Evolutionary conservation across 2,329 filamentous ascomycete species (phyloP).

Genomic region (Microsporum canis): DNA sequence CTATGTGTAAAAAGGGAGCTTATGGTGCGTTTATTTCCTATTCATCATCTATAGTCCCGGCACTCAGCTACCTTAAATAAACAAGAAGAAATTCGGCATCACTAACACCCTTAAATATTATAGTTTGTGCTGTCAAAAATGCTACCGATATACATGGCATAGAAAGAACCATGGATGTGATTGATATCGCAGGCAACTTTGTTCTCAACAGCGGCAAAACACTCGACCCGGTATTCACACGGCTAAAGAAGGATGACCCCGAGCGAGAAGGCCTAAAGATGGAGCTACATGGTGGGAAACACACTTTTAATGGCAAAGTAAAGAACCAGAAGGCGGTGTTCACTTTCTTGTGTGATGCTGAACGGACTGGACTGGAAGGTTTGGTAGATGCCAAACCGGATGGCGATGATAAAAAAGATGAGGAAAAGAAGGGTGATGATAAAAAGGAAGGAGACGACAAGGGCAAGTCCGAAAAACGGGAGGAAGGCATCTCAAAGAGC

Average conservation of each 20-base stretch:
- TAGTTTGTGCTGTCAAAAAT: constrained; percentile 16
- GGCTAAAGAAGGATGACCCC: constrained; percentile 51
- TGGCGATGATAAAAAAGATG: constrained; percentile 19
- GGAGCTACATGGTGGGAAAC: constrained; percentile 48
- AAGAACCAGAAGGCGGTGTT: constrained; percentile 61
- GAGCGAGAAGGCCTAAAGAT: constrained; percentile 61
- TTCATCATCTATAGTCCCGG: background rate
- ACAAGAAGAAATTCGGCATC: background rate
- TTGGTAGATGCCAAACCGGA: constrained; percentile 18
- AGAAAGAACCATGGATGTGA: constrained; percentile 19
- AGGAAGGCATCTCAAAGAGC: constrained; percentile 41
- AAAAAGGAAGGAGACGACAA: constrained; percentile 24
- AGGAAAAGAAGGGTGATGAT: constrained; percentile 18
- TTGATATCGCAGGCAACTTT: constrained; percentile 24
- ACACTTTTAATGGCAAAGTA: constrained; percentile 21
- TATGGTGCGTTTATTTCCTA: constrained; percentile 8
- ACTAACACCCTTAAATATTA: background rate
- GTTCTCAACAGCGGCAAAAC: constrained; percentile 12
- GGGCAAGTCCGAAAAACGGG: constrained; percentile 10
- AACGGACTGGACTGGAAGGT: constrained; percentile 58
- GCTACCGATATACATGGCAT: constrained; percentile 16
- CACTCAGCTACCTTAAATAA: background rate
- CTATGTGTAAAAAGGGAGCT: constrained; percentile 12
- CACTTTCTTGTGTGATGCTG: constrained; percentile 69
- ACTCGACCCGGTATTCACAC: constrained; percentile 49